Base-by-base conservation (phyloP, 257 asterid species). In the Salvia hispanica region DNA sequence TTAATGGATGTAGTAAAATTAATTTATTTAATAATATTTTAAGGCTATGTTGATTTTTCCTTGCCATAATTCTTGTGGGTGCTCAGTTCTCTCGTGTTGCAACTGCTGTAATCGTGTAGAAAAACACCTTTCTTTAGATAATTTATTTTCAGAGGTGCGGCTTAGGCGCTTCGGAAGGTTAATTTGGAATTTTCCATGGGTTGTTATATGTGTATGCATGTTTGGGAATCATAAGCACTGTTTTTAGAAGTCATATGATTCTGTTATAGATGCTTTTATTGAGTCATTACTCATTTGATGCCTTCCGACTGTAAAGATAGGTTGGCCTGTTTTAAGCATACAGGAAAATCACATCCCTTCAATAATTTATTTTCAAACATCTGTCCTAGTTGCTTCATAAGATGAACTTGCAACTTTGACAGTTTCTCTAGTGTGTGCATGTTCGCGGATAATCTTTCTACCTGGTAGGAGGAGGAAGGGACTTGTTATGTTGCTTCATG, bases 281-380 rank as follows among this genome's bases (percentile, higher is more conserved):
- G 48, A 74, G 62, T 46, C 37, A 13, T 62, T 11, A 74, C 58
- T 46, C 37, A 13, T 62, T 11, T 69, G 74, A 58, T 46, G 37
- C 36, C 45, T 72, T 67, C 52, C 42, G 52, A 56, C 61, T 9
- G 25, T 80, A 47, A 61, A 66, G 79, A 54, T 45, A 88, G 96
- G 82, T 57, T 90, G 82, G 95, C 84, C 9, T 55, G 6, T 12
- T 28, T 0, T 5, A 55, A 55, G 28, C 16, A 11, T 55, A 25
- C 14, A 28, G 9, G 40, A 55, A 54, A 8, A 57, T 13, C 7
- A 1, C 25, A 33, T 56, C n/a, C 42, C 42, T 55, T 58, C 46
- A 36, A 8, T 58, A 58, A 37, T 46, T 56, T 59, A 48, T 67
- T 58, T 59, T 40, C 11, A 0, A 1, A 8, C 3, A 61, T 53